Base-by-base conservation (phyloP, 352 stramenopile genomes). In the Pythium vanterpoolii region DNA sequence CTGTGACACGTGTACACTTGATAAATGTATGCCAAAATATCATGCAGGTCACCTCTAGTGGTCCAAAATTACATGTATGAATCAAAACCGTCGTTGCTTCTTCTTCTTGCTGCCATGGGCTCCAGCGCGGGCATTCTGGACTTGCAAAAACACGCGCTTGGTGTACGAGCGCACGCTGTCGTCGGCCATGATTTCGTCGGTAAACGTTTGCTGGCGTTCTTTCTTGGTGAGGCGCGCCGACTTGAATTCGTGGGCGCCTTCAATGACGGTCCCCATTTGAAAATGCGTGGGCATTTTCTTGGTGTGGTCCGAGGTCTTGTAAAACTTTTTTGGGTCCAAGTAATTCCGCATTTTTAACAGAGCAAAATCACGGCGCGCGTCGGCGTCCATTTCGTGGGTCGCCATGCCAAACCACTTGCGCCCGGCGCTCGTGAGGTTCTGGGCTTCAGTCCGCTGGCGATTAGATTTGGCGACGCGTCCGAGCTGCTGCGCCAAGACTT, bases 261-360 rank as follows among this genome's bases (percentile, higher is more conserved):
- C 92, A 47, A 98, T 89, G 11, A 98, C 92, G 16, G 86, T 94
- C 19, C 95, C 95, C 39, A 96, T 72, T 65, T 98, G 92, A 55
- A 97, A 96, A 58, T 97, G 76, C 57, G 90, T 94, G 26, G 89
- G 89, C 60, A 95, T 65, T 23, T 77, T 78, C 52, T 89, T 87
- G 42, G 73, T 71, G 66, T 92, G 84, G 66, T 96, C 87, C 58
- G 79, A 93, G 60, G 77, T 87, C 85, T 98, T 98, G 92, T 98
- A 98, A 57, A 98, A 98, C 64, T 96, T 96, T 72, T 98, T 98
- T 1, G 95, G 95, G 71, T 98, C 93, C 55, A 98, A 60, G 72
- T 98, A 98, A 65, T 96, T 98, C 44, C 95, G 80, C 83, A 98
- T 97, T 9, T 90, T 88, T 62, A 98, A 83, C 19, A 98, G 64